Conservation (phyloP, 768 basidiomycete genomes). For the Boletus subparvulus region DNA sequence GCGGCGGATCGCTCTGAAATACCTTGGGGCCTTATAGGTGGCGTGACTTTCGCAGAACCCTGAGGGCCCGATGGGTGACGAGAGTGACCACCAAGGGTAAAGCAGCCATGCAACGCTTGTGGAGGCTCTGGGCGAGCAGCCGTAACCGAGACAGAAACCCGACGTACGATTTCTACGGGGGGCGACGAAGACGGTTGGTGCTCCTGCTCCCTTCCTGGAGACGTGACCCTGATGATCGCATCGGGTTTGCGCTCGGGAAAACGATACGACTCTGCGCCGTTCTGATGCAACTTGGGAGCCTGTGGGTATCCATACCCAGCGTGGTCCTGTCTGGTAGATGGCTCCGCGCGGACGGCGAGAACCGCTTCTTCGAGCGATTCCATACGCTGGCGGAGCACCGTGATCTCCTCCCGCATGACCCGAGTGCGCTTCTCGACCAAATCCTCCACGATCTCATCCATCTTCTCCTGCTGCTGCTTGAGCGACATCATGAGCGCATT, state of each 20-base stretch:
- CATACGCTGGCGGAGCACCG: conserved; percentile 56
- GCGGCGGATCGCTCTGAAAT: conserved; percentile 19
- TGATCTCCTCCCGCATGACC: conserved; percentile 61
- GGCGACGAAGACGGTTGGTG: conserved; percentile 40
- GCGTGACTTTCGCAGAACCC: conserved; percentile 20
- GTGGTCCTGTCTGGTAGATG: conserved; percentile 15
- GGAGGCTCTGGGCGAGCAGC: conserved; percentile 44
- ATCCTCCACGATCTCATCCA: conserved; percentile 57
- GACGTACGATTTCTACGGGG: conserved; percentile 47
- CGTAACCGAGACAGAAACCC: conserved; percentile 47
- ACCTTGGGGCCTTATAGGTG: conserved; percentile 16
- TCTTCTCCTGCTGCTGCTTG: conserved; percentile 60
- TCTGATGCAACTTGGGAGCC: conserved; percentile 34
- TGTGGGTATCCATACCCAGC: conserved; percentile 20
- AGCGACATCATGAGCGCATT: conserved; percentile 51
- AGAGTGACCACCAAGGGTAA: conserved; percentile 18
- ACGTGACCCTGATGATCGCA: conserved; percentile 36
- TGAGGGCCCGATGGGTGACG: conserved; percentile 18
- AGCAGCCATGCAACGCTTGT: conserved; percentile 20
- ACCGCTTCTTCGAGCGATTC: conserved; percentile 64
- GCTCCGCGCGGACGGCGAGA: conserved; percentile 27
- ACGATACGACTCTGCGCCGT: conserved; percentile 45
- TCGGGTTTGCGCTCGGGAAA: conserved; percentile 44
- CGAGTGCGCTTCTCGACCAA: conserved; percentile 62
- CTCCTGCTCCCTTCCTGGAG: conserved; percentile 46